Percentiles rank a stretch among this genome's conserved stretches.
phyloP scores from a whole-genome alignment of 176 grass and related monocot species.

The Avena sativa region DNA sequence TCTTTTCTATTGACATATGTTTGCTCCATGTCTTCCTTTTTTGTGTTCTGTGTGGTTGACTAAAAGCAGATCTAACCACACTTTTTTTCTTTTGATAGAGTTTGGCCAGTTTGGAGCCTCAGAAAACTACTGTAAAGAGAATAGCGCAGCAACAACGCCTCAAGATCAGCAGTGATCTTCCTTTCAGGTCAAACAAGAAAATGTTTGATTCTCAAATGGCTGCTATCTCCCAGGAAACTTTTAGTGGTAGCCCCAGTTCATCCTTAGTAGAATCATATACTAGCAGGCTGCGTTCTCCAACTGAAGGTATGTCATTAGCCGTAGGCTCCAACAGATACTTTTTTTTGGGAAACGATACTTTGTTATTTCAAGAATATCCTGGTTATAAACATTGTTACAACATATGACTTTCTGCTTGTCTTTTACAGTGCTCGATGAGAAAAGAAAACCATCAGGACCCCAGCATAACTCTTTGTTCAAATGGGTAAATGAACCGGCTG shows the following conservation, averaged over 20 bases:
- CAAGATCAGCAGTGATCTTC: constrained; percentile 66
- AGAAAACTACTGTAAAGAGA: constrained; percentile 97
- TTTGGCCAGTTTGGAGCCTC: constrained; percentile 69
- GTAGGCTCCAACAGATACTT: neutral
- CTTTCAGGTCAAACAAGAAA: constrained; percentile 82
- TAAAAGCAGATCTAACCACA: constrained; percentile 34
- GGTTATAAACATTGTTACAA: constrained; percentile 37
- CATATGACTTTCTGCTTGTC: constrained; percentile 16
- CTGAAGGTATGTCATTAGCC: constrained; percentile 51
- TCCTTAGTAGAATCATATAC: constrained; percentile 57
- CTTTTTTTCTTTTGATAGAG: constrained; percentile 53
- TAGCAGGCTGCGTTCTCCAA: constrained; percentile 47
- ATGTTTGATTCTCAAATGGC: constrained; percentile 77
- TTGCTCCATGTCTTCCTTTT: constrained; percentile 11
- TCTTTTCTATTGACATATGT: neutral
- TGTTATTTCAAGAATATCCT: constrained; percentile 17
- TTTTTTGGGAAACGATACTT: constrained; percentile 11
- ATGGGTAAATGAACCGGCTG: constrained; percentile 72
- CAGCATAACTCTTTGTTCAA: constrained; percentile 76
- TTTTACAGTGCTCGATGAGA: constrained; percentile 56
- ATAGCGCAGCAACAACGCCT: constrained; percentile 62
- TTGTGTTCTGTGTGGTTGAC: constrained; percentile 21
- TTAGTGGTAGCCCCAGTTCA: constrained; percentile 39
- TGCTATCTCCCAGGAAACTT: constrained; percentile 54
- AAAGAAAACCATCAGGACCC: constrained; percentile 51